Evolutionary conservation across 139 green algal species (phyloP), one percentile per base, ranked within the genome.

Genomic region (Chloropicon primus): DNA sequence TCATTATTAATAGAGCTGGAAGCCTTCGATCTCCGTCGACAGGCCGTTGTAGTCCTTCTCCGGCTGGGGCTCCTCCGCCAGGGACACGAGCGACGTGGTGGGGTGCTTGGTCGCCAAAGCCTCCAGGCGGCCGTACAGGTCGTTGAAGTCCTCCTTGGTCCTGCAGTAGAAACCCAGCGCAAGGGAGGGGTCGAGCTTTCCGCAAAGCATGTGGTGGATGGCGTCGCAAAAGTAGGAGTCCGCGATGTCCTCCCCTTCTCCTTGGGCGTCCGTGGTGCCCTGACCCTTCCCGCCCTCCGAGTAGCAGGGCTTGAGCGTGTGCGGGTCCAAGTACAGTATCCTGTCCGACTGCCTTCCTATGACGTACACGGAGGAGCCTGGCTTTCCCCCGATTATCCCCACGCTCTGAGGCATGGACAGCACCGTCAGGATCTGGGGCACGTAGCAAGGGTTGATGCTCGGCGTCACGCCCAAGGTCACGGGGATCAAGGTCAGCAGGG

Each of bases 341-440:
- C 78, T 53, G 2, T 83, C 82, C 1, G 72, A 82, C 81, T 96
- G 93, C 73, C 73, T 82, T 41, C 93, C 93, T 1, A 96, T 76
- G 71, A 98, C 91, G 81, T 92, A 97, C n/a, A 95, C 82, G 1
- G 89, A 95, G 71, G 88, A 86, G 73, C 81, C 76, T 5, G 93
- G 91, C 0, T 91, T 87, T 24, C 93, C 93, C 0, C 93, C 93
- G 23, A 98, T 87, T 26, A 98, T 94, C 79, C 93, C 93, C 1
- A 96, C 84, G 78, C 80, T 91, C 82, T 97, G 91, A 0, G 89
- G 90, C 76, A 87, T 90, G 10, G 73, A 80, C 29, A 97, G 82
- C 21, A 96, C 79, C 22, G 79, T 72, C 62, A 85, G 77, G 28
- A 98, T 84, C 83, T 96, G 94, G 0, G 86, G 85, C 0, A 90